phyloP scores from a whole-genome alignment of 225 moss, liverwort and hornwort genomes.

The Polytrichum commune region DNA sequence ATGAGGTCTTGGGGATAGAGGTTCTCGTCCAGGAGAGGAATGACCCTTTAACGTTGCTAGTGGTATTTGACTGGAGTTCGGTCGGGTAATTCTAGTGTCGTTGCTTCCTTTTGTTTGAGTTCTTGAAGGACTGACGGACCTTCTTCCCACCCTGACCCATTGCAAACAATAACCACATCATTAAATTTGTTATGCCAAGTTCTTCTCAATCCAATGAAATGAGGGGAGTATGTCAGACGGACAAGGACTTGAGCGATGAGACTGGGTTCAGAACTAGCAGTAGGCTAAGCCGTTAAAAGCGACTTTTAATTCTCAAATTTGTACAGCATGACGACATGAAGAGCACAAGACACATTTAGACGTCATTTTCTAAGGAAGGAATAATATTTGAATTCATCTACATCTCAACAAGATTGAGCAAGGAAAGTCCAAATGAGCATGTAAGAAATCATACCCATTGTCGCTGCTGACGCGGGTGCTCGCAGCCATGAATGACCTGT shows the following conservation, averaged over 20 bases:
- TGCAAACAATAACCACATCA: background rate
- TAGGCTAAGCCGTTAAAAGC: too few species aligned
- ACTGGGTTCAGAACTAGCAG: too few species aligned
- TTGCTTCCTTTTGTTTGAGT: conserved; percentile 6
- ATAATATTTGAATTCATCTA: too few species aligned
- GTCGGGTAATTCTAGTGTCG: conserved; percentile 4
- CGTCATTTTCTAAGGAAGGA: too few species aligned
- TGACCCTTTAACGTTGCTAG: background rate
- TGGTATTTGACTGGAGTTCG: background rate
- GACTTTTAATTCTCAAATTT: too few species aligned
- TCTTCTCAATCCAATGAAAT: too few species aligned
- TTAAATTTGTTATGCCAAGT: too few species aligned
- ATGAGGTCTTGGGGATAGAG: background rate
- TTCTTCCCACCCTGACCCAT: too few species aligned
- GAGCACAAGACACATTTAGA: too few species aligned
- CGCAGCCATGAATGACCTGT: conserved; percentile 3
- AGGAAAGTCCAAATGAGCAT: background rate
- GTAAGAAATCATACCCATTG: conserved; percentile 15
- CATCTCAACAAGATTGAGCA: background rate
- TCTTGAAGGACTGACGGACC: conserved; percentile 1
- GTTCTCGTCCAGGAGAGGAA: conserved; percentile 4
- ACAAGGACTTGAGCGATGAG: too few species aligned
- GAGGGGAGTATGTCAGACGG: too few species aligned
- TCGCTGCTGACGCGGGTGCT: conserved; percentile 7
- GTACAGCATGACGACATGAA: too few species aligned